A percentile compares a stretch with the other conserved stretches of the same genome.
Evolutionary conservation across 2,329 filamentous ascomycete genomes (phyloP).

Genomic region (Aspergillus japonicus): DNA sequence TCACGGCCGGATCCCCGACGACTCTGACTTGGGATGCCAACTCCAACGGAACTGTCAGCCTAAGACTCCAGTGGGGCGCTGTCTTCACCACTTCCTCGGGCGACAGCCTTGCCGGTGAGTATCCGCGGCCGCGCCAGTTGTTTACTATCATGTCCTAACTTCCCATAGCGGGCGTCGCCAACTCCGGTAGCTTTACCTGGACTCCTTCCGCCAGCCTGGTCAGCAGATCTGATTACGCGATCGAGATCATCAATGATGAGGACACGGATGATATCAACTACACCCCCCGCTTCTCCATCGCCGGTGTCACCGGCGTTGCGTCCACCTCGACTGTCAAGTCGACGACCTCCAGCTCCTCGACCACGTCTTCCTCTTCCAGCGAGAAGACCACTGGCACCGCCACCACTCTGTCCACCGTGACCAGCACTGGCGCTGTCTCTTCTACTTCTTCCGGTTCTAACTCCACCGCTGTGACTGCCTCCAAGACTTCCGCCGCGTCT

Average conservation of each 20-base stretch:
- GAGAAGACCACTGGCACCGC: constrained; percentile 22
- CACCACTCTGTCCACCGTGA: constrained; percentile 19
- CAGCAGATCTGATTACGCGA: constrained; percentile 50
- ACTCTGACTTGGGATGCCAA: constrained; percentile 52
- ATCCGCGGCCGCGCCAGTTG: background rate
- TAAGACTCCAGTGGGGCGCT: constrained; percentile 50
- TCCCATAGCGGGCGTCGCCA: constrained; percentile 45
- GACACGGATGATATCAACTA: constrained; percentile 51
- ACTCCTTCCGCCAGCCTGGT: constrained; percentile 42
- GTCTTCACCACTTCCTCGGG: constrained; percentile 44
- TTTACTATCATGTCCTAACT: constrained; percentile 10
- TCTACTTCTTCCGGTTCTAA: constrained; percentile 19
- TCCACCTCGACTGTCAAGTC: constrained; percentile 29
- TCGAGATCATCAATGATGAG: constrained; percentile 53
- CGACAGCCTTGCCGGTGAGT: constrained; percentile 46
- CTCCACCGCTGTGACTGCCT: constrained; percentile 12
- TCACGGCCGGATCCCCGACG: constrained; percentile 48
- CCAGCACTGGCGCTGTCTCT: constrained; percentile 13
- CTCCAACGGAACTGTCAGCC: constrained; percentile 51
- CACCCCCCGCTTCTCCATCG: constrained; percentile 52
- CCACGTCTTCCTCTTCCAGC: constrained; percentile 11
- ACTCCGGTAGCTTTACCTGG: constrained; percentile 53
- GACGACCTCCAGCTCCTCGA: constrained; percentile 22
- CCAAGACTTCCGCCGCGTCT: constrained; percentile 18
- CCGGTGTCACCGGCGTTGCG: constrained; percentile 42